phyloP scores from a whole-genome alignment of 139 green algal genomes.

The Mesostigma viride region DNA sequence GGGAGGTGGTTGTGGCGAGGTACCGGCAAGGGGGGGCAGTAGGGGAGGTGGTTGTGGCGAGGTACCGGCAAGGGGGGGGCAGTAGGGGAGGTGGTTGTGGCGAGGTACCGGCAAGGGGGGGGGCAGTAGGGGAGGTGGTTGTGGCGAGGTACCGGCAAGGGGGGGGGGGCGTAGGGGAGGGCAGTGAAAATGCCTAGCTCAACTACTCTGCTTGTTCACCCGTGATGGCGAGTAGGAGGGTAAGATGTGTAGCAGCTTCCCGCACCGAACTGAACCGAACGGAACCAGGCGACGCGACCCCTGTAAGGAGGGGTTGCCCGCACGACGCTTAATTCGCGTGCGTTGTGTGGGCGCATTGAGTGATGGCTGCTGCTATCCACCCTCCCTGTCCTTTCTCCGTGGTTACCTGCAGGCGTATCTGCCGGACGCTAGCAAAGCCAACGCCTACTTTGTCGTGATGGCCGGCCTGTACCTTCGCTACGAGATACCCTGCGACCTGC shows the following conservation, averaged over 20 bases:
- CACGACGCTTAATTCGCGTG: no score
- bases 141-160: no score
- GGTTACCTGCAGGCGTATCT: no score
- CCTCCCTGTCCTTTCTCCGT: no score
- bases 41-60: background rate
- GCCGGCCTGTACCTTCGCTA: conserved; percentile 31
- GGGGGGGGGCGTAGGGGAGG: background rate
- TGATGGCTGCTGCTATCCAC: no score
- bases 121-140: no score
- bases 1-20: background rate
- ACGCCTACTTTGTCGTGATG: conserved; percentile 49
- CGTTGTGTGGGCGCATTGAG: no score
- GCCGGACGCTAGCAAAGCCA: conserved; percentile 37
- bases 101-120: background rate
- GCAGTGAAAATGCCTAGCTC: background rate
- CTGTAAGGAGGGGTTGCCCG: no score
- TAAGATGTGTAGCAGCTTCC: no score
- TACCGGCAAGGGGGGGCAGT: background rate
- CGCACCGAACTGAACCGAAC: no score
- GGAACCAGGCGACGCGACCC: no score
- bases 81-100: background rate
- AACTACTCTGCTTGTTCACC: background rate
- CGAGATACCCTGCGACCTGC: conserved; percentile 31
- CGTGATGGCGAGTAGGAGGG: background rate
- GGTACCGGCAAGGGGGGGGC: background rate